Percentiles rank a stretch among this genome's conserved stretches.
Conservation (phyloP, 2,329 filamentous ascomycete species). For the Xylaria sp. region DNA sequence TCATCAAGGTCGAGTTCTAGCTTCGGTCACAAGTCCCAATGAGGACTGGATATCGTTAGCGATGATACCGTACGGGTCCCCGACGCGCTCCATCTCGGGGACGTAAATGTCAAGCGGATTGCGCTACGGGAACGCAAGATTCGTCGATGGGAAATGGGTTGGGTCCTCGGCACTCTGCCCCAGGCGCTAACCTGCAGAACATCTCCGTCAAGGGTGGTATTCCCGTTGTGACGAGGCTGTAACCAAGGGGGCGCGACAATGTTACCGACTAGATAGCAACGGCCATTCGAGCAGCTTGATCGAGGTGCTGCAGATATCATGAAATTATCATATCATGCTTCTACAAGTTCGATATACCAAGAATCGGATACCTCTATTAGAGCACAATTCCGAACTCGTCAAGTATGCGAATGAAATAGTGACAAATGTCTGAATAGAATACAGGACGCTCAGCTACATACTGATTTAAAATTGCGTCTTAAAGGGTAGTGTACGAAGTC, state of each 20-base stretch:
- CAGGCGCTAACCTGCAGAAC: not conserved
- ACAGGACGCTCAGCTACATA: slow-evolving; percentile 1
- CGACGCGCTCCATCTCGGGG: not conserved
- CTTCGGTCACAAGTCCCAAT: too few relatives aligned
- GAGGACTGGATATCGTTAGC: too few relatives aligned
- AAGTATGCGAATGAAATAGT: not conserved
- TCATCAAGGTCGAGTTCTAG: too few relatives aligned
- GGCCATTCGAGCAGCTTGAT: too few relatives aligned
- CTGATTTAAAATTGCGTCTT: too few relatives aligned
- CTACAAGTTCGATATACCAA: not conserved
- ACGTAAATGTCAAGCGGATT: not conserved
- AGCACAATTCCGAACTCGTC: not conserved
- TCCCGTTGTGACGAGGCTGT: slow-evolving; percentile 6
- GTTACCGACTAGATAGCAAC: not conserved
- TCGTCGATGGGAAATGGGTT: not conserved
- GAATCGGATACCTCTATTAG: not conserved
- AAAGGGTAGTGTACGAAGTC: not conserved
- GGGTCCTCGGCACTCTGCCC: not conserved
- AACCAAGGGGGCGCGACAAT: not conserved
- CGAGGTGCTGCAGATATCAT: not conserved
- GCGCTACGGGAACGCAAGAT: not conserved
- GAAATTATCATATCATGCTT: slow-evolving; percentile 10
- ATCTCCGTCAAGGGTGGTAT: not conserved
- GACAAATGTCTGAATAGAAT: not conserved
- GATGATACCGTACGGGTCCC: too few relatives aligned